Percentiles rank a stretch among this genome's conserved stretches.
These are phyloP conservation scores for Dictyostelium firmibasis DNA, from an alignment of 78 protist species.

Conservation along the genomic window DNA sequence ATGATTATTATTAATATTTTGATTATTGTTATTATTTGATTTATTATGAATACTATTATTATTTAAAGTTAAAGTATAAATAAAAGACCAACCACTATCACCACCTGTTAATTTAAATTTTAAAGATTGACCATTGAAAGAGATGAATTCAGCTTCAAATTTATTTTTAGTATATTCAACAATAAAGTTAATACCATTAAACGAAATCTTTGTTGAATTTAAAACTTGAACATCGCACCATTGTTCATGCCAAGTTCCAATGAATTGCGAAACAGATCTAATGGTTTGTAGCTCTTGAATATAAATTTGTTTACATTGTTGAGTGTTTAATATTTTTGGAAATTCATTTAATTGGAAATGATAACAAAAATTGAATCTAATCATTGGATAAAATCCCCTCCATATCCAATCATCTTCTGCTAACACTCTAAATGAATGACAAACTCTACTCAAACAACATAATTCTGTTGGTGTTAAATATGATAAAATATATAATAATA, in stretches of 20 bases:
- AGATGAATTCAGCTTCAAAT: slow-evolving; percentile 19
- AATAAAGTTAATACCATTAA: background rate
- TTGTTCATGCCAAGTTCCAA: slow-evolving; percentile 63
- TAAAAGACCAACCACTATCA: slow-evolving; percentile 75
- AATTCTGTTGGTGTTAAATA: slow-evolving; percentile 40
- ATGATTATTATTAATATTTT: background rate
- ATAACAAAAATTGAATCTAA: background rate
- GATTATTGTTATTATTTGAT: background rate
- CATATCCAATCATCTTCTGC: slow-evolving; percentile 33
- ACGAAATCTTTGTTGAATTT: slow-evolving; percentile 15
- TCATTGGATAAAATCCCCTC: slow-evolving; percentile 26
- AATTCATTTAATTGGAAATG: background rate
- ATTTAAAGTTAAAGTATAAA: slow-evolving; percentile 8
- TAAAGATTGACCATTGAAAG: background rate
- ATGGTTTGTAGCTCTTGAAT: background rate
- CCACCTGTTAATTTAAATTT: slow-evolving; percentile 50
- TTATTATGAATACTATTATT: background rate
- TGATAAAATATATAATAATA: slow-evolving; percentile 19
- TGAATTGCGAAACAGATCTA: background rate
- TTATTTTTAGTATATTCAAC: slow-evolving; percentile 59
- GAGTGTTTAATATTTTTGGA: background rate
- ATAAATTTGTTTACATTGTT: background rate
- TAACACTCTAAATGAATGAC: background rate
- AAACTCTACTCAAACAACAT: background rate
- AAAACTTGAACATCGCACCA: slow-evolving; percentile 68